Evolutionary conservation across 257 asterid species (phyloP).

Genomic region (Nicotiana obtusifolia): DNA sequence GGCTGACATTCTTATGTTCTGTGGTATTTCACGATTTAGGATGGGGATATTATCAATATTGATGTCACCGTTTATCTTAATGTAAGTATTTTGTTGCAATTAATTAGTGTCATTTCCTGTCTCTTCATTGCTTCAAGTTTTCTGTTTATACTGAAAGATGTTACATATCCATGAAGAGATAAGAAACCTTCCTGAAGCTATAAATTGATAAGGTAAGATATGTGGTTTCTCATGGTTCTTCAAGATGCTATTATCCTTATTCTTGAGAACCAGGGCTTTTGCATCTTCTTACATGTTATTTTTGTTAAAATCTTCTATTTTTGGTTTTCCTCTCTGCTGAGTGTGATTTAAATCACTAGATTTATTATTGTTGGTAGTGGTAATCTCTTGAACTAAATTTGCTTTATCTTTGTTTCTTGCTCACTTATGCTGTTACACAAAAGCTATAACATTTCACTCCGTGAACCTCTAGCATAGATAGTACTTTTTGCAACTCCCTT

Average conservation of each 20-base stretch:
- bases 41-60: slow-evolving; percentile 92
- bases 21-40: slow-evolving; percentile 50
- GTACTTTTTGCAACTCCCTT: not conserved
- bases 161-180: not conserved
- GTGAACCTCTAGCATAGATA: not conserved
- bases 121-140: not conserved
- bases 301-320: not conserved
- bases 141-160: not conserved
- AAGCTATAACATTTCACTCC: not conserved
- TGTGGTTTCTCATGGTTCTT: not conserved
- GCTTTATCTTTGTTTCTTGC: not conserved
- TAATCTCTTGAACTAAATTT: not conserved
- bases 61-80: slow-evolving; percentile 95
- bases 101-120: not conserved
- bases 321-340: not conserved
- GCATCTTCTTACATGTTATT: not conserved
- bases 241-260: not conserved
- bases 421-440: not conserved
- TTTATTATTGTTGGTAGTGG: not conserved
- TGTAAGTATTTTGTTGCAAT: slow-evolving; percentile 40
- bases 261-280: not conserved
- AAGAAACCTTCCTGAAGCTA: not conserved
- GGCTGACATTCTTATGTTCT: not conserved
- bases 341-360: not conserved
- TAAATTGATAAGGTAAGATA: not conserved